Percentiles rank a stretch among this genome's conserved stretches.
These are phyloP conservation scores for Hyphopichia fennica DNA, from an alignment of 1,139 yeast genomes.

Conservation along the genomic window DNA sequence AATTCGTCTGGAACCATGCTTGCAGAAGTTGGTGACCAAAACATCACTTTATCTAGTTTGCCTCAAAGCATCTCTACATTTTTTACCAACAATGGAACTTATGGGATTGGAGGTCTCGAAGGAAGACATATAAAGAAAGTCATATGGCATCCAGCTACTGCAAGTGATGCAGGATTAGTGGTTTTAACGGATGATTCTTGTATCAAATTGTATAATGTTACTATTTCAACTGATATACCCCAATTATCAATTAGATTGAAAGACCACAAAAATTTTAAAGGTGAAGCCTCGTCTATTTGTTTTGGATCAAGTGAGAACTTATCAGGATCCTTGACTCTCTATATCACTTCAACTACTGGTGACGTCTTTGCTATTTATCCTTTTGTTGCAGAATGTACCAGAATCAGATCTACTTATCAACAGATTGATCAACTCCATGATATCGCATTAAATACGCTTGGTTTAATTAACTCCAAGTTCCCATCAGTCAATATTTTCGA, in stretches of 20 bases:
- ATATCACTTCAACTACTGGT: conserved; percentile 26
- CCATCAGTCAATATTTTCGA: conserved; percentile 7
- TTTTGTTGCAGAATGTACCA: conserved; percentile 20
- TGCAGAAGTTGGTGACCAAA: conserved; percentile 31
- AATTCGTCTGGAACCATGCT: conserved; percentile 32
- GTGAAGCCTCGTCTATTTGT: conserved; percentile 28
- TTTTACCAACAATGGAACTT: background rate
- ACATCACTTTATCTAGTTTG: background rate
- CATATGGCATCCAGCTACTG: conserved; percentile 33
- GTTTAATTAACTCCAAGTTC: conserved; percentile 16
- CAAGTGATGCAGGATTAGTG: conserved; percentile 30
- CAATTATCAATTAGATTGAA: conserved; percentile 21
- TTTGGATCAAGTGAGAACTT: conserved; percentile 34
- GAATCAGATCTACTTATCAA: conserved; percentile 22
- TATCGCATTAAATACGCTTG: conserved; percentile 22
- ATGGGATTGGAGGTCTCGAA: background rate
- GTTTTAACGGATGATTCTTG: conserved; percentile 25
- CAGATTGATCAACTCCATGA: conserved; percentile 23
- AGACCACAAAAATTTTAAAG: conserved; percentile 11
- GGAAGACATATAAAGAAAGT: conserved; percentile 19
- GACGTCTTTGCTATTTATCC: conserved; percentile 35
- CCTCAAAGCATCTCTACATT: background rate
- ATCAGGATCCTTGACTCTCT: conserved; percentile 36
- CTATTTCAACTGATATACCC: conserved; percentile 25
- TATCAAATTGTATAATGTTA: conserved; percentile 30